Conservation (phyloP, 306 rosid genomes). For the Medicago lupulina region DNA sequence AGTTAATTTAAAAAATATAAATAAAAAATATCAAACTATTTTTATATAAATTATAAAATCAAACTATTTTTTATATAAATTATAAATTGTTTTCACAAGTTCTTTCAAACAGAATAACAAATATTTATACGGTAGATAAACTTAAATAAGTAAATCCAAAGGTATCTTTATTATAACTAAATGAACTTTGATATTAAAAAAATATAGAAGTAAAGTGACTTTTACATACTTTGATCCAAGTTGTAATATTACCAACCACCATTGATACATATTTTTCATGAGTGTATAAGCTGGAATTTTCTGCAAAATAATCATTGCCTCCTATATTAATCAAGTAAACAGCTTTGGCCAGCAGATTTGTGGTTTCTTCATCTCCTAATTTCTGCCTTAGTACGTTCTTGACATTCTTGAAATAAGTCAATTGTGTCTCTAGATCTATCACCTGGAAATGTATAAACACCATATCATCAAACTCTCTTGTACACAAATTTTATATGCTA, state of each 20-base stretch:
- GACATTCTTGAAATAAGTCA: conserved; percentile 53
- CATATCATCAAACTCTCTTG: neutral
- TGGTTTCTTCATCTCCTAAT: conserved; percentile 53
- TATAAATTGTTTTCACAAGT: too few relatives aligned
- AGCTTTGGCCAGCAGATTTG: conserved; percentile 53
- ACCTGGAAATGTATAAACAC: conserved; percentile 50
- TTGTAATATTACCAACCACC: conserved; percentile 73
- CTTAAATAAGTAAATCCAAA: neutral
- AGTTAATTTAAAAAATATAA: too few relatives aligned
- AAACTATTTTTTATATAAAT: too few relatives aligned
- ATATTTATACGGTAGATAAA: too few relatives aligned
- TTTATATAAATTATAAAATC: too few relatives aligned
- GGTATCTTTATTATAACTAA: too few relatives aligned
- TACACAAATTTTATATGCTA: neutral
- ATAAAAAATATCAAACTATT: too few relatives aligned
- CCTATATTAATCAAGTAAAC: conserved; percentile 70
- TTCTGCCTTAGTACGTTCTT: conserved; percentile 48
- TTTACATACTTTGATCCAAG: conserved; percentile 57
- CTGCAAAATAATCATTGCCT: conserved; percentile 58
- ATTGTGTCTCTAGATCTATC: conserved; percentile 60
- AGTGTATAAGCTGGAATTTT: conserved; percentile 42
- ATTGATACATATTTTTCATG: conserved; percentile 50
- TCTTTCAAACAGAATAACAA: too few relatives aligned
- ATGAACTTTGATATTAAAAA: neutral
- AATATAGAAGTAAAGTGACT: neutral